Evolutionary conservation across 2,329 filamentous ascomycete species (phyloP).

Genomic region (Penicillium sp.): DNA sequence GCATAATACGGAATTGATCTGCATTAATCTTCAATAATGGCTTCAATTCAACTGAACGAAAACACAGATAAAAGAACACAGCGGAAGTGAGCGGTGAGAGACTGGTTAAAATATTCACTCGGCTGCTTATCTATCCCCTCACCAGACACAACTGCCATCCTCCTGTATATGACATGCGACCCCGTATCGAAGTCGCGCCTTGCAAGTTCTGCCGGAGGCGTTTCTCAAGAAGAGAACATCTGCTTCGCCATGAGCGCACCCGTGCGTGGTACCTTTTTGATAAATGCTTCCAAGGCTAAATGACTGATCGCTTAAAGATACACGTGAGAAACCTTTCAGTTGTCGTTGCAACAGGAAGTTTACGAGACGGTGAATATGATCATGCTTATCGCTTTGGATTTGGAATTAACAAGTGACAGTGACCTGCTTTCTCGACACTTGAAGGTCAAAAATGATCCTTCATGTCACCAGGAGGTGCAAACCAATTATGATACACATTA

Average conservation of each 20-base stretch:
- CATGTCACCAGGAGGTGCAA: not conserved
- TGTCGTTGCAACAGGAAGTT: not conserved
- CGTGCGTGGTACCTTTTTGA: not conserved
- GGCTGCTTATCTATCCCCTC: not conserved
- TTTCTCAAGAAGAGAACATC: slow-evolving; percentile 1
- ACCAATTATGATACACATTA: not conserved
- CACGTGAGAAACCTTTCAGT: not conserved
- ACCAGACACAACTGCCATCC: not conserved
- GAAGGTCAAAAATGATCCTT: not conserved
- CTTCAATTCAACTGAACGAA: not conserved
- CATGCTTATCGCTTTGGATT: not conserved
- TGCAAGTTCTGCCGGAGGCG: slow-evolving; percentile 3
- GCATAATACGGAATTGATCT: not conserved
- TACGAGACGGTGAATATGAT: slow-evolving; percentile 3
- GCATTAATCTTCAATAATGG: not conserved
- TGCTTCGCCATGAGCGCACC: slow-evolving; percentile 2
- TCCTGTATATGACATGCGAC: not conserved
- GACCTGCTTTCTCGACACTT: not conserved
- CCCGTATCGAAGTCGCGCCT: not conserved
- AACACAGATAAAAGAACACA: not conserved
- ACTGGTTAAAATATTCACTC: not conserved
- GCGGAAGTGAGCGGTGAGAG: not conserved
- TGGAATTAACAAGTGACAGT: not conserved
- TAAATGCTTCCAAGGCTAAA: not conserved
- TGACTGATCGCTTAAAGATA: not conserved